Evolutionary conservation across 805 yeast genomes (phyloP).

Genomic region (Zygoascus tannicola): DNA sequence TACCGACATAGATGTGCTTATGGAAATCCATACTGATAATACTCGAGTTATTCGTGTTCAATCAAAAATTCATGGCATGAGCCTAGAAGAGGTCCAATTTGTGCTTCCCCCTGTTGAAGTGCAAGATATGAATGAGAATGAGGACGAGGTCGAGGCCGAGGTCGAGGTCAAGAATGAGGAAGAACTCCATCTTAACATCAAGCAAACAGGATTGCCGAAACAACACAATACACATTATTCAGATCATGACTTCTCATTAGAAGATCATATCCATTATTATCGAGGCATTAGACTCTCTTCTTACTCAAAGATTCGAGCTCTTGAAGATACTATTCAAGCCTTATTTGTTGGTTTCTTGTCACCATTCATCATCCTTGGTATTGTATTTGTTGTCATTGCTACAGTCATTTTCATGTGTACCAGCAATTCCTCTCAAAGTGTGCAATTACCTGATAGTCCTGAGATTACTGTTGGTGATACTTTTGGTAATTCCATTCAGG

Average conservation of each 20-base stretch:
- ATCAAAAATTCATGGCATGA: neutral
- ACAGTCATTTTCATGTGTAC: conserved; percentile 7
- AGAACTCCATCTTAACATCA: neutral
- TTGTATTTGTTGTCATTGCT: conserved; percentile 10
- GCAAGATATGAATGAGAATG: neutral
- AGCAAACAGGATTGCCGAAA: neutral
- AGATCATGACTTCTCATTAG: neutral
- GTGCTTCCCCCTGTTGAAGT: neutral
- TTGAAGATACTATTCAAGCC: conserved; percentile 12
- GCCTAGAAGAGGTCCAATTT: neutral
- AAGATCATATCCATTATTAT: conserved; percentile 19
- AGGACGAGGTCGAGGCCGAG: neutral
- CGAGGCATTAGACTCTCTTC: conserved; percentile 8
- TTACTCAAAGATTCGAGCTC: conserved; percentile 12
- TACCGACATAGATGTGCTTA: conserved; percentile 1
- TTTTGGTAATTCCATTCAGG: too few relatives aligned
- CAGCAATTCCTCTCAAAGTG: conserved; percentile 1
- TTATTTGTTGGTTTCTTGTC: conserved; percentile 17
- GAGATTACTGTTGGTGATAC: too few relatives aligned
- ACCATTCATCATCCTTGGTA: conserved; percentile 17
- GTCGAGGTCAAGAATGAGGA: neutral
- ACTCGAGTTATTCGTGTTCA: conserved; percentile 2
- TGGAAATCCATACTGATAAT: conserved; percentile 4
- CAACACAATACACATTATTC: neutral
- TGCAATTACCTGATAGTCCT: neutral